Percentiles rank a stretch among this genome's conserved stretches.
phyloP scores from a whole-genome alignment of 2,329 filamentous ascomycete genomes.

The Colletotrichum somersetense region DNA sequence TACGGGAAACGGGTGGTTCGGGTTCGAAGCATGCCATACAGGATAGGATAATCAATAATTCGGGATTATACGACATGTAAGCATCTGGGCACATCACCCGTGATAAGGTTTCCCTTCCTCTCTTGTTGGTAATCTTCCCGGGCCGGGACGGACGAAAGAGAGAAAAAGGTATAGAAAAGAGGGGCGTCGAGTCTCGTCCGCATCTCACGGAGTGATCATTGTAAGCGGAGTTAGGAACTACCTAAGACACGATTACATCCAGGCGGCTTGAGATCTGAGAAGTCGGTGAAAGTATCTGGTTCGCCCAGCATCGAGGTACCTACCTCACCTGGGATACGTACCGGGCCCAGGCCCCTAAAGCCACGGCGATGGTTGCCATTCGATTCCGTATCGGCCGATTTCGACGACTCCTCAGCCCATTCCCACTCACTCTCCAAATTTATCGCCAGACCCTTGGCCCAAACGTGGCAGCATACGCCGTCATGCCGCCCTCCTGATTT shows the following conservation, averaged over 20 bases:
- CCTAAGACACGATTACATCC: not conserved
- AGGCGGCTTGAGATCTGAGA: not conserved
- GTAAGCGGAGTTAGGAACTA: slow-evolving; percentile 20
- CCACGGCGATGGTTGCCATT: slow-evolving; percentile 38
- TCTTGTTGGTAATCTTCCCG: not conserved
- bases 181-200: slow-evolving; percentile 5
- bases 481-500: slow-evolving; percentile 41
- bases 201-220: slow-evolving; percentile 22
- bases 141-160: not conserved
- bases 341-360: slow-evolving; percentile 28
- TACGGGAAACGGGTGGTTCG: slow-evolving; percentile 20
- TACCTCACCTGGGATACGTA: slow-evolving; percentile 21
- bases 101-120: too few species aligned
- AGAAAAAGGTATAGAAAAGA: slow-evolving; percentile 10
- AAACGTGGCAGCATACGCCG: slow-evolving; percentile 42
- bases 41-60: slow-evolving; percentile 5
- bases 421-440: slow-evolving; percentile 52
- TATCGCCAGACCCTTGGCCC: slow-evolving; percentile 49
- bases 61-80: slow-evolving; percentile 2
- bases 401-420: slow-evolving; percentile 52
- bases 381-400: slow-evolving; percentile 52
- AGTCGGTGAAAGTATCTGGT: slow-evolving; percentile 41
- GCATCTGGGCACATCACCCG: not conserved
- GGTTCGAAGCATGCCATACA: slow-evolving; percentile 33
- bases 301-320: slow-evolving; percentile 26